These are phyloP conservation scores for Fusarium begoniae DNA, from an alignment of 2,329 filamentous ascomycete genomes.

Conservation along the genomic window DNA sequence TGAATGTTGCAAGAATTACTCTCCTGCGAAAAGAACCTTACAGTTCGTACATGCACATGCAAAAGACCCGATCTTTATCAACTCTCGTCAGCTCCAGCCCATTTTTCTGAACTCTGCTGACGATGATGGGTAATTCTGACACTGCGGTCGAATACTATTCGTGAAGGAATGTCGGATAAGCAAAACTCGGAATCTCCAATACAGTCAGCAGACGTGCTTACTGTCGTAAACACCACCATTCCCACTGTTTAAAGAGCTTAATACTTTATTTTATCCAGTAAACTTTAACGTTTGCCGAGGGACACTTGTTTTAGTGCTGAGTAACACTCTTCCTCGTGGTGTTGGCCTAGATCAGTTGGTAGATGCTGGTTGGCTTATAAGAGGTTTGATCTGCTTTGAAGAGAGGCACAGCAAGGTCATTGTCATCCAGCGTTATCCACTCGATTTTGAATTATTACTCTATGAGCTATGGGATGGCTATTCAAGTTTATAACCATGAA, in stretches of 20 bases:
- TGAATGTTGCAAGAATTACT: background rate
- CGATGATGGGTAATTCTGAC: background rate
- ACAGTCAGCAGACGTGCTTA: constrained; percentile 1
- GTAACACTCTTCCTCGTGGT: background rate
- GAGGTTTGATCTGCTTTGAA: background rate
- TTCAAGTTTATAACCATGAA: background rate
- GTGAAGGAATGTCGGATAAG: background rate
- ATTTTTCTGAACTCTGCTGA: background rate
- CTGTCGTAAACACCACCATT: background rate
- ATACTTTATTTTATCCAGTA: background rate
- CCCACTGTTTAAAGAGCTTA: background rate
- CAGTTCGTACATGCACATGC: background rate
- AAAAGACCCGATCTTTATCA: background rate
- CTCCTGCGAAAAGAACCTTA: background rate
- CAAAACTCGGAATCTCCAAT: background rate
- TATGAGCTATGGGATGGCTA: too few relatives aligned
- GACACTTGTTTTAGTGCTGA: background rate
- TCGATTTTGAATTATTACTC: rapidly evolving
- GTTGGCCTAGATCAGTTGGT: background rate
- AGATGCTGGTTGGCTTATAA: background rate
- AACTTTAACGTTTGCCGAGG: background rate
- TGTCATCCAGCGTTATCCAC: background rate
- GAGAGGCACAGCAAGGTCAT: background rate
- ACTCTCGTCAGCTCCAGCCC: background rate
- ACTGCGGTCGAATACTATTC: background rate